Base-by-base conservation (phyloP, 2,329 filamentous ascomycete genomes). In the Sporothrix dimorphospora region DNA sequence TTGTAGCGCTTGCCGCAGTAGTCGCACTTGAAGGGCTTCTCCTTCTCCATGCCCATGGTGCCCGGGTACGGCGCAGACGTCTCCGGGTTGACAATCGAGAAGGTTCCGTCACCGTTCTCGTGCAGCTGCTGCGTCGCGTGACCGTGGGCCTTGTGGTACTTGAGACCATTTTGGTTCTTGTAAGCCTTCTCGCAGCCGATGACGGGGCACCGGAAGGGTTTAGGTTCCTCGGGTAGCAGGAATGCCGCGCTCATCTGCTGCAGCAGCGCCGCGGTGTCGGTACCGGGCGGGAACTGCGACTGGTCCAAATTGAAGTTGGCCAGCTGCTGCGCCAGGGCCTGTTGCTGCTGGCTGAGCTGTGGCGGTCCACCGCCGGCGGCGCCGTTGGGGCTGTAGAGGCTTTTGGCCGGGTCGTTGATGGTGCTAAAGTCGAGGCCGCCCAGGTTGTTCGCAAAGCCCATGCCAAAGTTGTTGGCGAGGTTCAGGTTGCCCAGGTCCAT, bases 121-220 rank as follows among this genome's bases (percentile, higher is more conserved):
- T 98, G 94, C 73, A 99, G 87, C 80, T 97, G 94, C 80, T 99
- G 96, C 74, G 95, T 98, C 79, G 97, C 94, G 81, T 99, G 96
- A 21, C 96, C 96, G 78, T 99, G 96, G 81, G 88, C 88, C 80
- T 91, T 91, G 83, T 91, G 89, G 76, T 91, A 99, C 88, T 98
- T 99, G 72, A 99, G 86, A 67, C 96, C 96, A 77, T 99, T 99
- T 81, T 98, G 96, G 81, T 99, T 99, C 87, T 99, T 99, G 85
- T 99, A 99, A 0, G 96, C 95, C 85, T 99, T 99, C 81, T 98
- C 96, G 79, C 96, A 99, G 6, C 96, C 96, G 80, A 99, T 97
- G 68, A 99, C 96, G 1, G 96, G 96, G 78, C 96, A 99, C 80
- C 94, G 93, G 86, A 97, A 99, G 0, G 96, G 96, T 83, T 98